These are phyloP conservation scores for Antitrichia curtipendula DNA, from an alignment of 225 moss, liverwort and hornwort species.

Conservation along the genomic window DNA sequence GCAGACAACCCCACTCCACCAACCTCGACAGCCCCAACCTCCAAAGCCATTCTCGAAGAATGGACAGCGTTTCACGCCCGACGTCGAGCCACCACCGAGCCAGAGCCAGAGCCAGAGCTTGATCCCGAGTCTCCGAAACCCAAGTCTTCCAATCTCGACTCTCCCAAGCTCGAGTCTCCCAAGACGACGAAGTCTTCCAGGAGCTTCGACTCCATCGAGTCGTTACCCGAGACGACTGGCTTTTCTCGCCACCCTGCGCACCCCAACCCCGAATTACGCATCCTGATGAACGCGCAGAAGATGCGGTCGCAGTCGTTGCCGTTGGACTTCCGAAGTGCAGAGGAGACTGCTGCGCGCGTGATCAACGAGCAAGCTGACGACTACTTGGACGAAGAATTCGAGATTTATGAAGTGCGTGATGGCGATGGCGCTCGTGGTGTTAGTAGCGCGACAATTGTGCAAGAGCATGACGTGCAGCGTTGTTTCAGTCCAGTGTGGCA, in stretches of 20 bases:
- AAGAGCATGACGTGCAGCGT: background rate
- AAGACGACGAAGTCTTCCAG: background rate
- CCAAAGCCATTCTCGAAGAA: slow-evolving; percentile 16
- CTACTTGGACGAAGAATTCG: slow-evolving; percentile 1
- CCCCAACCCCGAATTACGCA: background rate
- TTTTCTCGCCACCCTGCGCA: background rate
- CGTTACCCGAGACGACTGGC: background rate
- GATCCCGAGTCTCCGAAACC: background rate
- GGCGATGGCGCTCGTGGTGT: background rate
- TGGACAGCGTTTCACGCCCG: slow-evolving; percentile 27
- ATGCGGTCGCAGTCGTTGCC: slow-evolving; percentile 29
- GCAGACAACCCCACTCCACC: background rate
- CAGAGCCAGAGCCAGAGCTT: background rate
- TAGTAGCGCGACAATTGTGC: background rate
- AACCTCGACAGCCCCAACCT: background rate
- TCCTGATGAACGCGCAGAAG: slow-evolving; percentile 27
- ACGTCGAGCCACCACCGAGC: background rate
- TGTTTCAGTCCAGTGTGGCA: slow-evolving; percentile 36
- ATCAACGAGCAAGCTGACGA: slow-evolving; percentile 23
- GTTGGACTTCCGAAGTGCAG: slow-evolving; percentile 16
- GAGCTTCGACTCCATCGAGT: slow-evolving; percentile 4
- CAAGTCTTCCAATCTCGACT: background rate
- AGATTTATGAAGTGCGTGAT: background rate
- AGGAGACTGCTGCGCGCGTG: slow-evolving; percentile 30
- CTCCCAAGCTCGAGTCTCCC: background rate